Evolutionary conservation across 2,329 filamentous ascomycete species (phyloP).

Genomic region (Aspergillus neotritici): DNA sequence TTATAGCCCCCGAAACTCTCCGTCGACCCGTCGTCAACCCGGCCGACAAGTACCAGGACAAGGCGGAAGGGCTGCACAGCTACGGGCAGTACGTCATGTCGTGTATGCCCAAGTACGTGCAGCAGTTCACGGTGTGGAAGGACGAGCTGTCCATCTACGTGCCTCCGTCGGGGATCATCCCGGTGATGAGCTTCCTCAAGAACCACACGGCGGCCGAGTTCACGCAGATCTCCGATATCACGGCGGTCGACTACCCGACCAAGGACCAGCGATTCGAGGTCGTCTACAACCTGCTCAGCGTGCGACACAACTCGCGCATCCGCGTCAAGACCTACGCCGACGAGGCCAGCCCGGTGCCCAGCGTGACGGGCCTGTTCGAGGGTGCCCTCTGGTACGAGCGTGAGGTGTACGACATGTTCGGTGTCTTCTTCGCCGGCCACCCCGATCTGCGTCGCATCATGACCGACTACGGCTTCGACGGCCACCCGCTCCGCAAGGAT

Average conservation of each 20-base stretch:
- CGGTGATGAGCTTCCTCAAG: constrained; percentile 91
- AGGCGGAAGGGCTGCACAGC: constrained; percentile 80
- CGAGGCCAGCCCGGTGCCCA: constrained; percentile 88
- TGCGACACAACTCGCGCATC: constrained; percentile 94
- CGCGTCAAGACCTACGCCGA: constrained; percentile 98
- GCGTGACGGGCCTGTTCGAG: constrained; percentile 78
- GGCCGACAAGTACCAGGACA: constrained; percentile 83
- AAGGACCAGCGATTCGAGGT: constrained; percentile 94
- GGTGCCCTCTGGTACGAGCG: constrained; percentile 99
- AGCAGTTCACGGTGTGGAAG: constrained; percentile 99
- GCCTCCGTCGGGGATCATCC: constrained; percentile 77
- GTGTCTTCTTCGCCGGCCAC: constrained; percentile 93
- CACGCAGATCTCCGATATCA: constrained; percentile 88
- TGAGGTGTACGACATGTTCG: constrained; percentile 95
- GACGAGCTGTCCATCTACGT: constrained; percentile 96
- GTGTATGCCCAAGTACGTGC: constrained; percentile 93
- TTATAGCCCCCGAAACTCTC: constrained; percentile 54
- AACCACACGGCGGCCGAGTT: constrained; percentile 97
- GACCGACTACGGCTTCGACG: constrained; percentile 99
- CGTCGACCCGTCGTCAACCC: constrained; percentile 81
- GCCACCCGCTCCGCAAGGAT: constrained; percentile 93
- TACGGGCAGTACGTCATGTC: constrained; percentile 97
- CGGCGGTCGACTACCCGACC: constrained; percentile 91
- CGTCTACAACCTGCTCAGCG: constrained; percentile 93
- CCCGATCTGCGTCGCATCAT: constrained; percentile 95